Evolutionary conservation across 768 basidiomycete species (phyloP).

Genomic region (Pisolithus marmoratus): DNA sequence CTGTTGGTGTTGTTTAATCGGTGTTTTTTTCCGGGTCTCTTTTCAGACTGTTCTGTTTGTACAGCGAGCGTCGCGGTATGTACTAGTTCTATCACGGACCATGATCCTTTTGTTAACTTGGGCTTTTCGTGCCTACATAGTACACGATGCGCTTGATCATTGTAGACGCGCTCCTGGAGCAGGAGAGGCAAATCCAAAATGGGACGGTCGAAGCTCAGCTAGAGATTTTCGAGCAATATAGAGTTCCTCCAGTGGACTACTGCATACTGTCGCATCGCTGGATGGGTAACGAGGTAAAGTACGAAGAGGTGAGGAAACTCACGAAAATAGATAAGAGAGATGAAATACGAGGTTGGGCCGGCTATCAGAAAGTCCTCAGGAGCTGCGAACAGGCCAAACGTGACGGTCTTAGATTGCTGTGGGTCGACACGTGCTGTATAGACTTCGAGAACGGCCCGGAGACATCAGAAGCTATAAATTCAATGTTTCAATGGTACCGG

Average conservation of each 20-base stretch:
- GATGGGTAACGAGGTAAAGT: background rate
- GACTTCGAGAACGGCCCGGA: conserved; percentile 17
- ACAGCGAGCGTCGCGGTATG: too few species aligned
- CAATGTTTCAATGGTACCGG: conserved; percentile 18
- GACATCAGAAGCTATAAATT: conserved; percentile 10
- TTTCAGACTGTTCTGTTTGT: too few species aligned
- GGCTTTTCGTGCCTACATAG: too few species aligned
- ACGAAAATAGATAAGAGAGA: background rate
- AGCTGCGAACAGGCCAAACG: conserved; percentile 1
- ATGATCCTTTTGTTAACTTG: too few species aligned
- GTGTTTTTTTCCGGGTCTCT: too few species aligned
- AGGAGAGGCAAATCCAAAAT: too few species aligned
- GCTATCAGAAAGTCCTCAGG: conserved; percentile 1
- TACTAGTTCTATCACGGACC: too few species aligned
- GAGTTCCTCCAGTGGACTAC: background rate
- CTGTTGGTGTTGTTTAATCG: too few species aligned
- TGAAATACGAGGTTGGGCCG: background rate
- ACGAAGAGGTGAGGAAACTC: background rate
- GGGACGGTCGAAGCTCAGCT: too few species aligned
- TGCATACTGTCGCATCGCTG: conserved; percentile 2
- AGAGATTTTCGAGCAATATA: too few species aligned
- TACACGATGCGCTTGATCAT: too few species aligned
- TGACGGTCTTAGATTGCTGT: conserved; percentile 6
- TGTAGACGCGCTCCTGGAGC: too few species aligned
- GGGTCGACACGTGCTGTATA: conserved; percentile 16